Base-by-base conservation (phyloP, 108 stramenopile species). In the Craspedostauros australis region DNA sequence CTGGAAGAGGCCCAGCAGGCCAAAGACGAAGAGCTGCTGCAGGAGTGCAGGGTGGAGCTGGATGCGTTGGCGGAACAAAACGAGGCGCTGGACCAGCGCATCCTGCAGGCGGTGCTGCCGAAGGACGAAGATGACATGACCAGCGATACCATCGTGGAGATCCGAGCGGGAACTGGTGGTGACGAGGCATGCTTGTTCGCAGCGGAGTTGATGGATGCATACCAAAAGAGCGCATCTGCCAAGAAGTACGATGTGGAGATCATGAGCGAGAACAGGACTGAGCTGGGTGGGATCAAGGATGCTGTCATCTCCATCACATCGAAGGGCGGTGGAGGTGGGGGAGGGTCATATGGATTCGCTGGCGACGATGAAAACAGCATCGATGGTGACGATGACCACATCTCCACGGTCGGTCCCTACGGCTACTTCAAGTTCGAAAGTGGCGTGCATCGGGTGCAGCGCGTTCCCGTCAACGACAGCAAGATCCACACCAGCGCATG, bases 391-490 rank as follows among this genome's bases (percentile, higher is more conserved):
- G 46, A 65, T 21, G 44, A 48, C 64, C 21, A 36, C 48, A 11
- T 54, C 25, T 38, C 71, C 36, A 43, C 31, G 22, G 42, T 88
- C 0, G 91, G 87, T 19, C 94, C 86, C 0, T 97, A 82, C 64
- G 95, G 87, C 2, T 58, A 72, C 40, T 88, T 99, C 36, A 86
- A 86, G 54, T 95, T 76, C 40, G 98, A 99, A 64, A 81, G 79
- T 31, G 98, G 98, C 11, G 96, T 96, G 3, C 98, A 99, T 55
- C 84, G 98, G 22, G 98, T 99, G 2, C 98, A 99, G 61, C 76
- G 98, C 14, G 95, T 99, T 22, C 98, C 98, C 9, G 68, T 86
- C 41, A 99, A 98, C 54, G 93, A 83, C 59, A 69, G 62, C 29
- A 62, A 81, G 39, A 77, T 99, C 23, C 98, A 99, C 48, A 98